A percentile compares a stretch with the other conserved stretches of the same genome.
Evolutionary conservation across 768 basidiomycete species (phyloP).

Genomic region (Russula olivacea): DNA sequence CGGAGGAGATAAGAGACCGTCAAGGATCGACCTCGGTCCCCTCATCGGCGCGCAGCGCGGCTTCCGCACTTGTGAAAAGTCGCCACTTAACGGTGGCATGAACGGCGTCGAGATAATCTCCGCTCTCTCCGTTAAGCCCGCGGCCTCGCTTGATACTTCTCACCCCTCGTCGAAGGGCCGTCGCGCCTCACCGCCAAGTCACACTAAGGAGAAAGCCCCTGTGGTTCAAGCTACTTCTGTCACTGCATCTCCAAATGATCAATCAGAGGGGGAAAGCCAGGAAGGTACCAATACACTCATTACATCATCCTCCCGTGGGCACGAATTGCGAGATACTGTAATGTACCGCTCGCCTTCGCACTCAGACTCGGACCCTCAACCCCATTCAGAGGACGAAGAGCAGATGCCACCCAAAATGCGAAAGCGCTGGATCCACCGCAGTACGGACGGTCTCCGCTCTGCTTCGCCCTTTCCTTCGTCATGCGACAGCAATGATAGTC

Average conservation of each 20-base stretch:
- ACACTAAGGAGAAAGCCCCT: neutral
- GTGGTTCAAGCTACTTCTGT: constrained; percentile 3
- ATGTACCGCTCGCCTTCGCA: constrained; percentile 23
- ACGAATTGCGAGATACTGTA: constrained; percentile 4
- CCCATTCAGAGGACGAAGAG: constrained; percentile 19
- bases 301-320: neutral
- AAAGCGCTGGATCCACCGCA: constrained; percentile 26
- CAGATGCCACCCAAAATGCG: constrained; percentile 26
- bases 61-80: constrained; percentile 54
- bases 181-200: neutral
- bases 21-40: constrained; percentile 51
- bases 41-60: constrained; percentile 55
- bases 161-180: neutral
- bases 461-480: constrained; percentile 21
- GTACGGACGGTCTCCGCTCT: constrained; percentile 20
- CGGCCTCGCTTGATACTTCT: constrained; percentile 19
- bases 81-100: constrained; percentile 54
- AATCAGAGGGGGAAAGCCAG: constrained; percentile 30
- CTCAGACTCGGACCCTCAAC: constrained; percentile 17
- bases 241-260: constrained; percentile 25
- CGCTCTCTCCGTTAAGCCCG: constrained; percentile 5
- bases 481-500: constrained; percentile 24
- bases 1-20: constrained; percentile 11
- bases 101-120: constrained; percentile 55
- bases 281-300: neutral